Evolutionary conservation across 1,139 yeast genomes (phyloP), one percentile per base, ranked within the genome.

Genomic region (Kodamaea sp.): DNA sequence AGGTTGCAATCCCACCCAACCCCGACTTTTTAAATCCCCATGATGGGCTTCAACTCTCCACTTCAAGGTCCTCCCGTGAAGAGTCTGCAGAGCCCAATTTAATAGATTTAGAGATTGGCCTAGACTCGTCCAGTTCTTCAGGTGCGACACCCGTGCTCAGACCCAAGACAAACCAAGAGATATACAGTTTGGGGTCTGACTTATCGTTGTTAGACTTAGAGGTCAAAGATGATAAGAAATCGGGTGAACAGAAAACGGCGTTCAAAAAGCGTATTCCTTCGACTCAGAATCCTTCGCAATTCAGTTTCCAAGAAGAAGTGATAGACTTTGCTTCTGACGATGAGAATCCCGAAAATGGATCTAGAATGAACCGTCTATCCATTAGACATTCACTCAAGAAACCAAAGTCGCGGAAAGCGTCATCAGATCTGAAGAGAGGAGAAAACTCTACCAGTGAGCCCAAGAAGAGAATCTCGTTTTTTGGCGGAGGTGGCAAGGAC

Each of bases 241-340:
- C 25, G 12, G 27, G 22, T 11, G 34, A 29, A 1, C 34, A 48
- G 4, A 53, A 57, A 31, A 49, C 51, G 3, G 39, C 41, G 24
- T 63, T 59, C 45, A 66, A 64, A 46, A 70, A 66, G 44, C 46
- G 63, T 35, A 48, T 59, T 2, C 48, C 66, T 0, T 57, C 64
- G 2, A 47, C 51, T 11, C 67, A 59, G 26, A 57, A 55, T 20
- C 70, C 69, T 2, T 47, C 63, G 2, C 60, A 53, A 31, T 48
- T 68, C 29, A 60, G 54, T 29, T 61, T 70, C 26, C 65, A 66
- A 44, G 75, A 71, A 46, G 73, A 71, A 41, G 71, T 70, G 6
- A 63, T 71, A 30, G 76, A 71, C 43, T 71, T 69, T 58, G 76
- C 71, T 1, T 66, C 73, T 4, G 76, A 71, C 45, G 76, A 71